These are phyloP conservation scores for Cercis canadensis DNA, from an alignment of 306 rosid species.

Conservation along the genomic window DNA sequence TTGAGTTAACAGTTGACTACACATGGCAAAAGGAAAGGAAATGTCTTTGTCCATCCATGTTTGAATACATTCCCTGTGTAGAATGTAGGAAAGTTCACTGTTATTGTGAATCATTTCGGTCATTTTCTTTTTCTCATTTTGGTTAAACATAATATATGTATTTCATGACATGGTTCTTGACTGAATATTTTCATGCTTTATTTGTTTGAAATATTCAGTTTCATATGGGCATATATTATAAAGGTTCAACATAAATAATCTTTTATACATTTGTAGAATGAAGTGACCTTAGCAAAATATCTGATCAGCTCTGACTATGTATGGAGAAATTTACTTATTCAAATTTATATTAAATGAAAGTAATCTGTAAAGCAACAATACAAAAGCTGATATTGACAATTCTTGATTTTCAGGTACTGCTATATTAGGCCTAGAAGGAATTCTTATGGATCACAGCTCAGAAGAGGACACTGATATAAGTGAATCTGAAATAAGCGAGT, in stretches of 20 bases:
- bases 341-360: constrained; percentile 20
- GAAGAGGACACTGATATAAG: constrained; percentile 59
- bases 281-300: neutral
- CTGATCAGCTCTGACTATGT: neutral
- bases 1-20: constrained; percentile 11
- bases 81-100: constrained; percentile 8
- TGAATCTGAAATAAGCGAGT: constrained; percentile 65
- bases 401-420: constrained; percentile 46
- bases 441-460: constrained; percentile 48
- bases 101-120: neutral
- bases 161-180: constrained; percentile 12
- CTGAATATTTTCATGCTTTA: neutral
- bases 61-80: neutral
- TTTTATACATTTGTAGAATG: constrained; percentile 1
- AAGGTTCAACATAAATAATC: constrained; percentile 22
- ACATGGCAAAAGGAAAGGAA: neutral
- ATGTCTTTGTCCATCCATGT: constrained; percentile 7
- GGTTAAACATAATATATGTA: neutral
- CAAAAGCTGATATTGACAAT: constrained; percentile 10
- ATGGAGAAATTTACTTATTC: constrained; percentile 10
- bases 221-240: neutral
- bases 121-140: constrained; percentile 16
- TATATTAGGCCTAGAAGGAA: constrained; percentile 45
- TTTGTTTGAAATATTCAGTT: constrained; percentile 5
- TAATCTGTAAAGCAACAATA: neutral